phyloP scores from a whole-genome alignment of 805 yeast genomes.

The Kodamaea sagamina region DNA sequence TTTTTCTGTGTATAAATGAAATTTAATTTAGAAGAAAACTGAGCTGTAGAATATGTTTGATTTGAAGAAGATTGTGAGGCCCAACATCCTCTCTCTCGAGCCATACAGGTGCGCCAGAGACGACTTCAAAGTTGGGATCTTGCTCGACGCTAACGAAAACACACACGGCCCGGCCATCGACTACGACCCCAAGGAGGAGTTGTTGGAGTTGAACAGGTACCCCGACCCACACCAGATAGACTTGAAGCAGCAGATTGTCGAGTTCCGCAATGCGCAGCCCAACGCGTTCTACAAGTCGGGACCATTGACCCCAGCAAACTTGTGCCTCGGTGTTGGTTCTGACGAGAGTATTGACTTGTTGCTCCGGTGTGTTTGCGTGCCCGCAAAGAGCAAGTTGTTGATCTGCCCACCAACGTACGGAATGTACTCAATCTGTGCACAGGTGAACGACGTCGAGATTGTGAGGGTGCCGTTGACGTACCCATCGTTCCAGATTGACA shows the following conservation, averaged over 20 bases:
- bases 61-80: constrained; percentile 66
- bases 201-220: constrained; percentile 75
- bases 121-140: constrained; percentile 83
- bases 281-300: constrained; percentile 20
- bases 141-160: constrained; percentile 95
- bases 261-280: constrained; percentile 64
- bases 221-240: constrained; percentile 94
- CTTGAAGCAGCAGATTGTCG: constrained; percentile 69
- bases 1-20: constrained; percentile 3
- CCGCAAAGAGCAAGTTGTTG: constrained; percentile 79
- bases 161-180: constrained; percentile 81
- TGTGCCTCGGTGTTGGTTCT: constrained; percentile 95
- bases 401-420: constrained; percentile 97
- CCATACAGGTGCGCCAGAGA: constrained; percentile 98
- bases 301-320: constrained; percentile 57
- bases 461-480: constrained; percentile 66
- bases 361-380: constrained; percentile 80
- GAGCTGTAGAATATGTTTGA: constrained; percentile 43
- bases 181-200: constrained; percentile 45
- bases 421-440: constrained; percentile 91
- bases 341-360: constrained; percentile 93
- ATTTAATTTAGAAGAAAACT: too few relatives aligned
- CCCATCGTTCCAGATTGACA: constrained; percentile 58
- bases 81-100: constrained; percentile 77
- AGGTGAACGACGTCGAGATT: constrained; percentile 81